Conservation (phyloP, 345 rosid genomes). For the Mercurialis annua region DNA sequence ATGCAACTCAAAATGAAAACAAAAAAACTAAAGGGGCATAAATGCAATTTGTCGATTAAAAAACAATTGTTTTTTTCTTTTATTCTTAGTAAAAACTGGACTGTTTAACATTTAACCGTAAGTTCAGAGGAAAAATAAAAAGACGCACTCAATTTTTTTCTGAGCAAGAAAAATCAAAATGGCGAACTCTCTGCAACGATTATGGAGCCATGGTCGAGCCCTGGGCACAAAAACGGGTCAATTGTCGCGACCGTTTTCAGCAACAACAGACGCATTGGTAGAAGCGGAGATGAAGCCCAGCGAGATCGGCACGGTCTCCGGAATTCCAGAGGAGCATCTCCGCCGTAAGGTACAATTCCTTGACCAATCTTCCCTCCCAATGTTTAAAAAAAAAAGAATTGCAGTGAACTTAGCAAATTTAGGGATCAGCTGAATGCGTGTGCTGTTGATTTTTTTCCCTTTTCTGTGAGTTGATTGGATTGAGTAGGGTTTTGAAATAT, state of each 20-base stretch:
- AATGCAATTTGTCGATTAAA: neutral
- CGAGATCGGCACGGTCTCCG: slow-evolving; percentile 38
- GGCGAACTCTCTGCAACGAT: slow-evolving; percentile 54
- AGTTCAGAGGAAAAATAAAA: neutral
- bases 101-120: neutral
- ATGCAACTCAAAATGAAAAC: no score
- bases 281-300: slow-evolving; percentile 40
- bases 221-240: slow-evolving; percentile 22
- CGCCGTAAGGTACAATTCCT: slow-evolving; percentile 26
- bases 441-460: neutral
- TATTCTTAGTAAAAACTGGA: neutral
- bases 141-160: neutral
- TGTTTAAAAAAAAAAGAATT: neutral
- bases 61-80: neutral
- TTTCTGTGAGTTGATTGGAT: neutral
- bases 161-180: slow-evolving; percentile 25
- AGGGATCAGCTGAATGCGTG: neutral
- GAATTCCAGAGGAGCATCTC: slow-evolving; percentile 36
- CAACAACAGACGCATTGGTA: slow-evolving; percentile 33
- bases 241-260: slow-evolving; percentile 21
- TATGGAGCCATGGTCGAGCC: slow-evolving; percentile 33
- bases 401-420: neutral
- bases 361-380: neutral
- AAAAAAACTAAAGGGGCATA: slow-evolving; percentile 2
- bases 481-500: slow-evolving; percentile 3